Evolutionary conservation across 371 early-diverging fungal species (phyloP).

Genomic region (Actinomucor elegans): DNA sequence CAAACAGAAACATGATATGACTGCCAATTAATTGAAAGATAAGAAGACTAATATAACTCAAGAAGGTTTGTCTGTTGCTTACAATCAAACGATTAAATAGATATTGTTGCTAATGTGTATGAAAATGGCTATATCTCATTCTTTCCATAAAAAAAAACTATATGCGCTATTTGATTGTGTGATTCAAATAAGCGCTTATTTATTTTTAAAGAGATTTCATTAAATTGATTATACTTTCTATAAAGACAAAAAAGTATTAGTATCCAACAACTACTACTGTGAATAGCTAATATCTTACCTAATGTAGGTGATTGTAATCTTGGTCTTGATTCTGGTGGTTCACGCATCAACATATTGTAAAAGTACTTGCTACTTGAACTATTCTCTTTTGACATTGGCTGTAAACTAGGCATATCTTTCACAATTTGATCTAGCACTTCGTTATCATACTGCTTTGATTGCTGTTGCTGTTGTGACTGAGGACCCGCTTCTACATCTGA

Average conservation of each 20-base stretch:
- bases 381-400: neutral
- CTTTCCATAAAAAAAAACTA: no score
- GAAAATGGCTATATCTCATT: no score
- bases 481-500: constrained; percentile 29
- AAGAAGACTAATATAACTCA: no score
- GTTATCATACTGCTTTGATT: neutral
- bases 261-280: neutral
- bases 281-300: neutral
- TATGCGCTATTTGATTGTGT: neutral
- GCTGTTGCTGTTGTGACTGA: neutral
- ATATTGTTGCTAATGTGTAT: no score
- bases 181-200: no score
- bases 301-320: neutral
- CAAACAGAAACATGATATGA: no score
- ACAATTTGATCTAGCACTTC: constrained; percentile 8
- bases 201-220: constrained; percentile 1
- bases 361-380: neutral
- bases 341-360: constrained; percentile 4
- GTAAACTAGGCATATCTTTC: constrained; percentile 10
- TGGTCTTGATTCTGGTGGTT: constrained; percentile 5
- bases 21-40: no score
- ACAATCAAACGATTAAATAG: no score
- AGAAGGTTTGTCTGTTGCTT: no score
- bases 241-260: neutral
- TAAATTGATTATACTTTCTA: constrained; percentile 10